Conservation (phyloP, 2,329 filamentous ascomycete species). For the Cladosporium oxysporum region DNA sequence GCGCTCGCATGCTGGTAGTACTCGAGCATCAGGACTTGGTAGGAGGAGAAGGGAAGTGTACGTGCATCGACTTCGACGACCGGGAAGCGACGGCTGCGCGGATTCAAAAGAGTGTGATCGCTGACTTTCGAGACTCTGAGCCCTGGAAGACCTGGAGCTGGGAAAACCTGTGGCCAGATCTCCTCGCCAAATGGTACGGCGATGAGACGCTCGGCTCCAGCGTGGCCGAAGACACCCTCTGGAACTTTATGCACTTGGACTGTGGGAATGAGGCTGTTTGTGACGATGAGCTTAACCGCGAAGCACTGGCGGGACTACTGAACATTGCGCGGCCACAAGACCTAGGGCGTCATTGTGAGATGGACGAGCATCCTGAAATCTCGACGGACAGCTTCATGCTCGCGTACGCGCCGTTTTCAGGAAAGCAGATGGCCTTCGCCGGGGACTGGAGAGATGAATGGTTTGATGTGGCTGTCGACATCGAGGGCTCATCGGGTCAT, state of each 20-base stretch:
- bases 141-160: background rate
- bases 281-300: background rate
- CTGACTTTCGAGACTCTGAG: too few species aligned
- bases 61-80: background rate
- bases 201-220: background rate
- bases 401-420: background rate
- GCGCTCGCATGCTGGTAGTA: background rate
- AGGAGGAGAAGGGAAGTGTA: background rate
- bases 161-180: background rate
- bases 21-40: background rate
- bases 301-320: background rate
- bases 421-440: background rate
- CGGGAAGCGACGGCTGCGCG: background rate
- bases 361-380: background rate
- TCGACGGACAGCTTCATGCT: background rate
- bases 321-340: background rate
- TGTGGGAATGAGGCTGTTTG: background rate
- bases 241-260: background rate
- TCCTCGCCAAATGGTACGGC: background rate
- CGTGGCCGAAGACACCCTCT: background rate
- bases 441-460: background rate
- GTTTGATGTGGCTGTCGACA: background rate
- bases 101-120: background rate
- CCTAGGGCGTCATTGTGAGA: background rate
- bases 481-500: background rate